Evolutionary conservation across 352 stramenopile genomes (phyloP), one percentile per base, ranked within the genome.

Genomic region (Phytopythium oedochilum): DNA sequence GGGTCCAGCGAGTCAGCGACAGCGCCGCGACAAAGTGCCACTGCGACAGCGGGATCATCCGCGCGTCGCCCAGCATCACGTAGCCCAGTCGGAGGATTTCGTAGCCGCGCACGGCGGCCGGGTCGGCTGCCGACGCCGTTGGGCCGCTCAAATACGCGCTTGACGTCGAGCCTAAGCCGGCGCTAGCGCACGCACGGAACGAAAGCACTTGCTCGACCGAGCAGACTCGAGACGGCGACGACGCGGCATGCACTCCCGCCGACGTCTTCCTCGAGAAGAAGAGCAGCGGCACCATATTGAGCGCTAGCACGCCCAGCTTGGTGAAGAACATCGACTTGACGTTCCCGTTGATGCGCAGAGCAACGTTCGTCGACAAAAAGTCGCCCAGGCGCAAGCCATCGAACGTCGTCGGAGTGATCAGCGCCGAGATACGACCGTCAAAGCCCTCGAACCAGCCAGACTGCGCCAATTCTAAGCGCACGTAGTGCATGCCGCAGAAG

Each of bases 271-370:
- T 22, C 9, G 44, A 51, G 18, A 51, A 45, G 18, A 55, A 50
- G 0, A 64, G 1, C 4, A 68, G 22, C 3, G 60, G 36, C 8
- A 60, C 8, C 29, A 48, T 5, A 32, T 63, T 63, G 5, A 60
- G 8, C 6, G 23, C 53, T 4, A 73, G 38, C 22, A 73, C 35
- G n/a, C n/a, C 32, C 5, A 73, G 22, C 44, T 73, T 73, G 42
- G 51, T 31, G 0, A 14, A 23, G 40, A 70, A 69, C 17, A 70
- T 31, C 5, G 63, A 39, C 20, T 14, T 51, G 25, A 52, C 50
- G 29, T 48, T 57, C 2, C 65, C 65, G 22, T 70, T 67, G 36
- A 70, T 59, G 2, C 61, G 49, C 29, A 64, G 50, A 2, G 57
- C 50, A 22, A 56, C 44, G 14, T 66, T 51, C 0, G 61, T 60